Conservation (phyloP, 1,139 yeast genomes). For the Pichia sp. region DNA sequence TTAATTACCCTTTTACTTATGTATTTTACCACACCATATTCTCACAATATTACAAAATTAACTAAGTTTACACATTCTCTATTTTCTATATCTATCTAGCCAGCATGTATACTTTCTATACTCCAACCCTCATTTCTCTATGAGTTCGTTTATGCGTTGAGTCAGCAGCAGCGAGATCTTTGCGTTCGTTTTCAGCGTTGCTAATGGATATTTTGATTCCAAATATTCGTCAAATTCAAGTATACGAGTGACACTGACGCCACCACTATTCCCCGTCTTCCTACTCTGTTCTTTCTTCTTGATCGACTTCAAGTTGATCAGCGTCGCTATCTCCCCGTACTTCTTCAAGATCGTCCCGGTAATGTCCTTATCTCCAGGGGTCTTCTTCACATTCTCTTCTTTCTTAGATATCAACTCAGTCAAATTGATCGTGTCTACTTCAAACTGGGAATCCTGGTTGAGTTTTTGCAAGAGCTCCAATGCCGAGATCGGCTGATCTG, state of each 20-base stretch:
- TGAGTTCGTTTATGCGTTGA: conserved; percentile 31
- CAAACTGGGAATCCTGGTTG: neutral
- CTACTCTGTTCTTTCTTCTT: conserved; percentile 1
- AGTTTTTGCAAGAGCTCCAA: conserved; percentile 20
- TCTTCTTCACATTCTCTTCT: neutral
- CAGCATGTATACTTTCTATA: too few relatives aligned
- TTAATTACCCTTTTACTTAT: neutral
- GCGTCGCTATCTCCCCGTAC: conserved; percentile 33
- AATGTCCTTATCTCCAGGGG: conserved; percentile 10
- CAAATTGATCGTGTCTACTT: conserved; percentile 19
- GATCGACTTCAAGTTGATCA: conserved; percentile 3
- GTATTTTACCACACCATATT: too few relatives aligned
- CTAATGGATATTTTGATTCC: conserved; percentile 11
- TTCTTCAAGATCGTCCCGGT: conserved; percentile 37
- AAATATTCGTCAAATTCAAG: conserved; percentile 25
- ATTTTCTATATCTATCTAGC: too few relatives aligned
- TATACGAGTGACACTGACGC: neutral
- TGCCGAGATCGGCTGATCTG: conserved; percentile 19
- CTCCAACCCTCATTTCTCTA: neutral
- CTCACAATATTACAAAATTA: too few relatives aligned
- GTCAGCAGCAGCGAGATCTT: conserved; percentile 39
- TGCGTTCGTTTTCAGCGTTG: conserved; percentile 17
- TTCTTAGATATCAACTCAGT: neutral
- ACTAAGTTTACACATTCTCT: neutral
- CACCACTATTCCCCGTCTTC: too few relatives aligned